Evolutionary conservation across 345 rosid species (phyloP).

Genomic region (Pistacia vera): DNA sequence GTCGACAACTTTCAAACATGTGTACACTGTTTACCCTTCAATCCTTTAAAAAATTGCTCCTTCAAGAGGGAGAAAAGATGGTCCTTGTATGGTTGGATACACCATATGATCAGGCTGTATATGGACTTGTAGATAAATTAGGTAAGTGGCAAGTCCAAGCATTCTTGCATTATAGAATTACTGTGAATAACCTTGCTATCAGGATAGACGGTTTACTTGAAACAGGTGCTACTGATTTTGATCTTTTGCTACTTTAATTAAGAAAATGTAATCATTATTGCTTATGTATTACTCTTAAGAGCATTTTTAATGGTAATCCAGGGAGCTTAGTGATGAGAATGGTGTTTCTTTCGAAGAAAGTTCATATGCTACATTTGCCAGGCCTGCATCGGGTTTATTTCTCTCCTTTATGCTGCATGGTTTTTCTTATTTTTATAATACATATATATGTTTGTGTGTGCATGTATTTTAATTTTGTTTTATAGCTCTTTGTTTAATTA

Average conservation of each 20-base stretch:
- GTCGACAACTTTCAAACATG: conserved; percentile 79
- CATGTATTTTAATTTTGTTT: background rate
- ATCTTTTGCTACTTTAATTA: conserved; percentile 14
- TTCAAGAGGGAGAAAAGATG: conserved; percentile 95
- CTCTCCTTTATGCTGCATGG: conserved; percentile 36
- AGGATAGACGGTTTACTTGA: conserved; percentile 14
- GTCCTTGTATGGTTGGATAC: conserved; percentile 96
- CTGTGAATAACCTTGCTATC: conserved; percentile 1
- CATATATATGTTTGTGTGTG: no score
- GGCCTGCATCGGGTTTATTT: conserved; percentile 92
- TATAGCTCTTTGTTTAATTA: background rate
- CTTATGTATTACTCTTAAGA: background rate
- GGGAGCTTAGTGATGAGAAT: conserved; percentile 95
- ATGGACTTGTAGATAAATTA: conserved; percentile 92
- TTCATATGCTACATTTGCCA: conserved; percentile 90
- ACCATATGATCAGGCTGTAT: conserved; percentile 93
- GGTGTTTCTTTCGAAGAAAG: conserved; percentile 97
- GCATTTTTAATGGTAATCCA: conserved; percentile 30
- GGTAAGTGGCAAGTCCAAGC: conserved; percentile 43
- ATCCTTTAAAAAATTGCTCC: conserved; percentile 83
- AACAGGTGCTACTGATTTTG: conserved; percentile 7
- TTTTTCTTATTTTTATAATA: background rate
- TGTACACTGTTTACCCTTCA: conserved; percentile 80
- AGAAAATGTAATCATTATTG: conserved; percentile 9
- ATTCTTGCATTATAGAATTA: conserved; percentile 9